Base-by-base conservation (phyloP, 2,329 filamentous ascomycete genomes). In the Pseudopyricularia cyperi region DNA sequence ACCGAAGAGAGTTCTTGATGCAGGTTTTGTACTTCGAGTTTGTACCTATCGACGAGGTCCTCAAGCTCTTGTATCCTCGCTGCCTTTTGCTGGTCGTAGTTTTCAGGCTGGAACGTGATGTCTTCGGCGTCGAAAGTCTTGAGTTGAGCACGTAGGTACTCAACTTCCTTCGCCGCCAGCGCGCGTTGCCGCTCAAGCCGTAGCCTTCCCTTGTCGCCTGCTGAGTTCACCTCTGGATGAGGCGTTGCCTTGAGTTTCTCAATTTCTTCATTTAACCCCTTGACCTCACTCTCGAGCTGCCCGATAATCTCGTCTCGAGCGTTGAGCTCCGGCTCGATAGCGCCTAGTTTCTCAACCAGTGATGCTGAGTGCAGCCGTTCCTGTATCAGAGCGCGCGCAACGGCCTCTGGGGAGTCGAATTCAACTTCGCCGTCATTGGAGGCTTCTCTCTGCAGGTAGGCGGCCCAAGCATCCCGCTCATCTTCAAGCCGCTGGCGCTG, bases 121-220 rank as follows among this genome's bases (percentile, higher is more conserved):
- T 97, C 90, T 66, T 98, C 93, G 1, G 81, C 79, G 61, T 97
- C 88, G 55, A 94, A 85, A 0, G 87, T 85, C 68, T 90, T 90
- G 52, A 97, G 76, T 66, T 98, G 93, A 0, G 89, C 91, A 22
- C 93, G 86, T 7, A 98, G 76, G 63, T 95, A 95, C 58, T 96
- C 90, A 0, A 93, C 88, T 64, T 98, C 94, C 63, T 96, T 96
- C 24, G 89, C 76, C 0, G 90, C 89, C 7, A 98, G 76, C 1
- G 77, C 80, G 53, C 88, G 86, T 63, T 97, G 91, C 54, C 93
- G 78, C 60, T 98, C 91, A 0, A 96, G 71, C 32, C 93, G 80
- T 51, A 85, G 71, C 44, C 82, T 83, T 1, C 79, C 76, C 67
- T 89, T 85, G 60, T 88, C 85, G 15, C 73, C 71, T 7, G 52